Percentiles rank a stretch among this genome's conserved stretches.
Conservation (phyloP, 192 early-diverging fungal genomes). For the Coemansia sp. region DNA sequence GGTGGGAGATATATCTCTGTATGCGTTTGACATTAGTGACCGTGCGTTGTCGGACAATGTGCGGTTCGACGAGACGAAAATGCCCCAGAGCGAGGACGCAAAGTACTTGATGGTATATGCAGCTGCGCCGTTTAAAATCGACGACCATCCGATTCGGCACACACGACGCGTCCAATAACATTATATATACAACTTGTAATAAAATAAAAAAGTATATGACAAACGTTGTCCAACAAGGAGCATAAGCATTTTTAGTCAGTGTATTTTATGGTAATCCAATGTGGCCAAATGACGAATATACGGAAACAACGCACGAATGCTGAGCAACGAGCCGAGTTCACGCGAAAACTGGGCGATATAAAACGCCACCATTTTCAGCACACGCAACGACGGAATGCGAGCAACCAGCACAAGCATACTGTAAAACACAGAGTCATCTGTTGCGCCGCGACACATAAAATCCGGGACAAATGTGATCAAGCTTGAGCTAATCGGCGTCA, state of each 20-base stretch:
- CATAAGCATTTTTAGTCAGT: too few relatives aligned
- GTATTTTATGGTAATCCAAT: constrained; percentile 13
- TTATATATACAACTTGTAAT: too few relatives aligned
- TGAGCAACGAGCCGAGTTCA: constrained; percentile 30
- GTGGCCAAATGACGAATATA: constrained; percentile 28
- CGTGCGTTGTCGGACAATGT: not conserved
- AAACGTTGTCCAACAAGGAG: too few relatives aligned
- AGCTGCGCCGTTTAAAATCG: not conserved
- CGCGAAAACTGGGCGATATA: constrained; percentile 31
- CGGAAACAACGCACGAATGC: constrained; percentile 24
- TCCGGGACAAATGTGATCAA: not conserved
- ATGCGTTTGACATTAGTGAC: not conserved
- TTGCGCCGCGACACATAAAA: not conserved
- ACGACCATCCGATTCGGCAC: constrained; percentile 6
- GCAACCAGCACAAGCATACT: constrained; percentile 39
- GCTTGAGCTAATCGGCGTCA: constrained; percentile 31
- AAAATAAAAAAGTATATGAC: too few relatives aligned
- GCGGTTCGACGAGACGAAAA: not conserved
- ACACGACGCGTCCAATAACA: not conserved
- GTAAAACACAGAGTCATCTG: constrained; percentile 21
- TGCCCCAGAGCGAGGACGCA: not conserved
- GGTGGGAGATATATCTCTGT: not conserved
- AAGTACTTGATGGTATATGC: not conserved
- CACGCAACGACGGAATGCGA: constrained; percentile 30
- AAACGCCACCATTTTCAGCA: constrained; percentile 35